Evolutionary conservation across 2,329 filamentous ascomycete species (phyloP).

Genomic region (Fusarium robinianum): DNA sequence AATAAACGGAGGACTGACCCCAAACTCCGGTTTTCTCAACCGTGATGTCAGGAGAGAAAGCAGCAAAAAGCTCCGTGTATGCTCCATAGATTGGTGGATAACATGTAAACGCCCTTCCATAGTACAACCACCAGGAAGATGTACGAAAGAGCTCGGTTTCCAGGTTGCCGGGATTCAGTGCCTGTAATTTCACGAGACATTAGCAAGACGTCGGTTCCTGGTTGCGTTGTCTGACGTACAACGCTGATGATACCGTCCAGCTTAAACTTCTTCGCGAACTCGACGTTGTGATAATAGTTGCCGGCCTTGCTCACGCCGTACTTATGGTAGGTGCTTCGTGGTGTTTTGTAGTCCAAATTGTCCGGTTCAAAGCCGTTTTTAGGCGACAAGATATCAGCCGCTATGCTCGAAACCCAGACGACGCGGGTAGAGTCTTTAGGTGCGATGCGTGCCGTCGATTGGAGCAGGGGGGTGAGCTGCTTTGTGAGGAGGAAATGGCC

Average conservation of each 20-base stretch:
- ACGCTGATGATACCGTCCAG: constrained; percentile 37
- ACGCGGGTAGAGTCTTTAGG: constrained; percentile 39
- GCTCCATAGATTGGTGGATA: constrained; percentile 46
- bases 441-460: constrained; percentile 40
- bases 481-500: constrained; percentile 49
- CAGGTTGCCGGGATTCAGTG: constrained; percentile 33
- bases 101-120: constrained; percentile 20
- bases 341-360: constrained; percentile 37
- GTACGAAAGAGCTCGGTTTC: constrained; percentile 33
- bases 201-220: not conserved
- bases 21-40: constrained; percentile 43
- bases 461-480: constrained; percentile 44
- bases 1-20: constrained; percentile 21
- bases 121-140: constrained; percentile 31
- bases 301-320: constrained; percentile 41
- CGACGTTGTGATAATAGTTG: constrained; percentile 38
- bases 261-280: constrained; percentile 37
- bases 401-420: constrained; percentile 41
- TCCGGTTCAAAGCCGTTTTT: constrained; percentile 33
- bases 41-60: constrained; percentile 48
- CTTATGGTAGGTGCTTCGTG: constrained; percentile 28
- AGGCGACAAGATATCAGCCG: constrained; percentile 33
- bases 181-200: constrained; percentile 11
- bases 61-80: constrained; percentile 55
- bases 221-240: constrained; percentile 5